These are phyloP conservation scores for Xylaria sp. DNA, from an alignment of 2,329 filamentous ascomycete species.

Conservation along the genomic window DNA sequence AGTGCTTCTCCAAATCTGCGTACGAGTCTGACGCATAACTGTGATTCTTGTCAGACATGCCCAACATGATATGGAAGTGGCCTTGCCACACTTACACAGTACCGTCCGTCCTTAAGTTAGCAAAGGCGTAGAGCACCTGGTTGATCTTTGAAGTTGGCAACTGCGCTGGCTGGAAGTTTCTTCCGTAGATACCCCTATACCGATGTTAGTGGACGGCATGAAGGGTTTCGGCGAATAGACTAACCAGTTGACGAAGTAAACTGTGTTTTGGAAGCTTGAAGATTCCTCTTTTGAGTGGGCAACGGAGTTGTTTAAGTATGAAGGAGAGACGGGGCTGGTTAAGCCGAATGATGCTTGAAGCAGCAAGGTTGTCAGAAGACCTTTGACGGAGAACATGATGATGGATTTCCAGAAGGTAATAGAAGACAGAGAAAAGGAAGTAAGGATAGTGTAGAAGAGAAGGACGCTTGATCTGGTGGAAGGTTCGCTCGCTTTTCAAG, in stretches of 20 bases:
- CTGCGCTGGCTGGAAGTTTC: conserved; percentile 71
- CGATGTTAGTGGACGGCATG: conserved; percentile 5
- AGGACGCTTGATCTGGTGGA: conserved; percentile 13
- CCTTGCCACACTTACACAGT: conserved; percentile 59
- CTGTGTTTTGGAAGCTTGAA: conserved; percentile 46
- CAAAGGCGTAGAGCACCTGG: conserved; percentile 80
- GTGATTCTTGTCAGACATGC: conserved; percentile 13
- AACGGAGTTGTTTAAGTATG: conserved; percentile 26
- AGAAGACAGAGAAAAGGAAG: conserved; percentile 13
- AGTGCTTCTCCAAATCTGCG: conserved; percentile 75
- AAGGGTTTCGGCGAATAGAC: background rate
- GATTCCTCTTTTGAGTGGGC: conserved; percentile 27
- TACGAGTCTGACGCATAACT: conserved; percentile 68
- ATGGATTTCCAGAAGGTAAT: conserved; percentile 8
- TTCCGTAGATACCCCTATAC: conserved; percentile 69
- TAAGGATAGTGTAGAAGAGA: conserved; percentile 10
- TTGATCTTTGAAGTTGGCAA: conserved; percentile 72
- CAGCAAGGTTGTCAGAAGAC: conserved; percentile 26
- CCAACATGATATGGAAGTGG: background rate
- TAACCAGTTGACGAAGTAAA: conserved; percentile 55
- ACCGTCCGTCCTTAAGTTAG: conserved; percentile 71
- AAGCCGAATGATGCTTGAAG: conserved; percentile 31
- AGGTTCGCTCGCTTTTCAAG: conserved; percentile 8
- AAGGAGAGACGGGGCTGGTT: conserved; percentile 27
- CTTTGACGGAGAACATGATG: conserved; percentile 34